Base-by-base conservation (phyloP, 1,284 basidiomycete species). In the Tilletia caries region DNA sequence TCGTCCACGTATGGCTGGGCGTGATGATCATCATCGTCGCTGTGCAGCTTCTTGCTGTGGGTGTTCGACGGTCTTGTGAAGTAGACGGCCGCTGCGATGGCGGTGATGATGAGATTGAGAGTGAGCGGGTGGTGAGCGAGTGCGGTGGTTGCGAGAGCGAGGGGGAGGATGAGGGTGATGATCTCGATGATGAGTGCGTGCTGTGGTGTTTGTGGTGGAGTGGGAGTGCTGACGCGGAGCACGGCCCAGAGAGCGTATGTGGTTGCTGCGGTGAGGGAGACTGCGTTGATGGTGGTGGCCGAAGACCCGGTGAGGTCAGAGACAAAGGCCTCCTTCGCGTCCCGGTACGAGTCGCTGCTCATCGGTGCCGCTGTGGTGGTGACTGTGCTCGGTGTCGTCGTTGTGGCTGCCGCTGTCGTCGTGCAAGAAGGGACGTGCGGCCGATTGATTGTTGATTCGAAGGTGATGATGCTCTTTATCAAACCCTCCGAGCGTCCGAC, bases 281-380 rank as follows among this genome's bases (percentile, higher is more conserved):
- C 85, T 54, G 88, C 75, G 81, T 94, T 93, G 79, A 96, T 86
- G 78, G 91, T 89, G 1, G 84, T 84, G 12, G 96, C 86, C 3
- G 89, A 89, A 0, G 91, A 91, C 1, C 95, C 95, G 2, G 87
- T 88, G 83, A 88, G 89, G 58, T 90, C 89, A 20, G 92, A 90
- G 62, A 95, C 91, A 79, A 94, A 98, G 0, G 89, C 89, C 85
- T 95, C 91, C 84, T 97, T 97, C 29, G 88, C 89, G 20, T 86
- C 75, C 84, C 93, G 95, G 87, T 96, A 96, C 0, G 1, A 1
- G 37, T 41, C 37, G 37, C 37, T 41, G 10, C 48, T 50, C n/a
- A 50, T n/a, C 48, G 25, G 8, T 50, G 25, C 48, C 15, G 37
- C 37, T 41, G n/a, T n/a, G n/a, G n/a, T n/a, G n/a, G n/a, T n/a